Evolutionary conservation across 2,329 filamentous ascomycete genomes (phyloP), one percentile per base, ranked within the genome.

Genomic region (Fusarium falciforme): DNA sequence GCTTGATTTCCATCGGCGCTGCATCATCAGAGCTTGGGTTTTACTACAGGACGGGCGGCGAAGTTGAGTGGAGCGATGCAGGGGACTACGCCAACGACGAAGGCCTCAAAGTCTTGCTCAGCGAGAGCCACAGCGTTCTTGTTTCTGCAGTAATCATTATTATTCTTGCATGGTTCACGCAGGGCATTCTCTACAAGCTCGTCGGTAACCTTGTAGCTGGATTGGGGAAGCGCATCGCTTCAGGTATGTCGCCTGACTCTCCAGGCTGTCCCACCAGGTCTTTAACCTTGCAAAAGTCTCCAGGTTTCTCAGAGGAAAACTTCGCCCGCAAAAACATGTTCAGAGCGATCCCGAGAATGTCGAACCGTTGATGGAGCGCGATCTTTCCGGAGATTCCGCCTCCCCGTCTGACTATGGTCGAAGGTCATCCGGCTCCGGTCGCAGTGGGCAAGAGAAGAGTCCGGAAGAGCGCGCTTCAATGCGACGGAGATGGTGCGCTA

Each of bases 1-100:
- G 79, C 58, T 31, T 79, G 42, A 73, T 79, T 44, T 76, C 76
- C 5, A 68, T 79, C n/a, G 68, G 68, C 58, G 79, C 77, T 31
- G 79, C 78, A 25, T 74, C 79, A 12, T 80, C 79, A 9, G 78
- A 81, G 55, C 70, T 80, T n/a, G 78, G 79, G 14, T 81, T 81
- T 64, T 78, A 72, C 57, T 79, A 74, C 66, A 72, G 76, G 62
- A 79, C 79, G 17, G 79, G 79, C n/a, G 78, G 78, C 61, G 78
- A 80, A 60, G 67, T 81, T n/a, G 75, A 80, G 55, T 81, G 79
- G 79, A 68, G 65, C 17, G 79, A 81, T 62, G 79, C 77, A 10
- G 67, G 76, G 20, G 64, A 76, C 36, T 79, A 79, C 58, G 77
- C 80, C 33, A 70, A 75, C 25, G 78, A 77, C 35, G 79, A 81